These are phyloP conservation scores for Clitoria ternatea DNA, from an alignment of 306 rosid genomes.

Conservation along the genomic window DNA sequence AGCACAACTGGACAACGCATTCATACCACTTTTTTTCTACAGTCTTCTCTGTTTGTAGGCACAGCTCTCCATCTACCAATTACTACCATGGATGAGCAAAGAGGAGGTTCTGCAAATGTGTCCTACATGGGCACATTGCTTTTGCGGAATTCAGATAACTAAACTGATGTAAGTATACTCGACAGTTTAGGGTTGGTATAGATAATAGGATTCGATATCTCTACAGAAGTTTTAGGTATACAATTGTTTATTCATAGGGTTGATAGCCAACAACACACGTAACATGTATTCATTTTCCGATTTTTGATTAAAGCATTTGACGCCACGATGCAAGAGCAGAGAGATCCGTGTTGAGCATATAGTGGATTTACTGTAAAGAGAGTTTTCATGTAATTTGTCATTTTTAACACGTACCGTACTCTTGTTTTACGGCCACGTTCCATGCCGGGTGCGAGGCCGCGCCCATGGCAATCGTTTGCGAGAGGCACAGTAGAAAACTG, in stretches of 20 bases:
- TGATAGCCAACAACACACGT: background rate
- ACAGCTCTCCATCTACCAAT: conserved; percentile 21
- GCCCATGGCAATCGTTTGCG: background rate
- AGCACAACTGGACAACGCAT: conserved; percentile 92
- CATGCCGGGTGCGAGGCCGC: background rate
- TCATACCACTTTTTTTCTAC: conserved; percentile 86
- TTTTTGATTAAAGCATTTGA: background rate
- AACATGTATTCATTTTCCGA: background rate
- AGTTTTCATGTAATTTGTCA: background rate
- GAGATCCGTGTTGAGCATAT: background rate
- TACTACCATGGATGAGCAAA: conserved; percentile 6
- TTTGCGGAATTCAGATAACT: conserved; percentile 27
- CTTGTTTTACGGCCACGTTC: background rate
- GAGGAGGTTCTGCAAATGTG: conserved; percentile 4
- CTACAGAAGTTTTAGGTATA: conserved; percentile 22
- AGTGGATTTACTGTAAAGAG: background rate
- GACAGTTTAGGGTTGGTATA: conserved; percentile 15
- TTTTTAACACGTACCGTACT: background rate
- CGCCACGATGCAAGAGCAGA: background rate
- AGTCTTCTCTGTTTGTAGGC: conserved; percentile 86
- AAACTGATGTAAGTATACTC: conserved; percentile 23
- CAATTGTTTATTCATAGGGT: background rate
- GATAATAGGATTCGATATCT: conserved; percentile 25
- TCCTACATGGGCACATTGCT: conserved; percentile 19
- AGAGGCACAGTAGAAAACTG: background rate